These are phyloP conservation scores for Diatrype stigma DNA, from an alignment of 2,329 filamentous ascomycete species.

Conservation along the genomic window DNA sequence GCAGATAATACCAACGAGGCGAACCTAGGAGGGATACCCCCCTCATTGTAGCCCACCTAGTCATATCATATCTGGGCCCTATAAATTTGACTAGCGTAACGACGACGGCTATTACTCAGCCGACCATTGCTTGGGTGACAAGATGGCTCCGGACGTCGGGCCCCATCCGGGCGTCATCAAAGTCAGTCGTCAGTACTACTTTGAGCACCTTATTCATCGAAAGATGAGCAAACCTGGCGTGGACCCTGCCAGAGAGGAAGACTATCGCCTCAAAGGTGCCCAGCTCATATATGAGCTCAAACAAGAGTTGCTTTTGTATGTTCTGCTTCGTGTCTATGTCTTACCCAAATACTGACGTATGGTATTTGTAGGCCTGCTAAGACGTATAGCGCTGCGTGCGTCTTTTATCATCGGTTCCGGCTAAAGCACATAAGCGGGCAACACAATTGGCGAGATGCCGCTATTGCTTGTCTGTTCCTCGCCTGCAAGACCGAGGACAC, in stretches of 20 bases:
- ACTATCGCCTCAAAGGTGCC: constrained; percentile 77
- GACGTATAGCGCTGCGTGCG: constrained; percentile 86
- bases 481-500: constrained; percentile 98
- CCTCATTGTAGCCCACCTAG: too few relatives aligned
- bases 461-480: constrained; percentile 81
- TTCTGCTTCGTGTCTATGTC: constrained; percentile 12
- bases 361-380: constrained; percentile 64
- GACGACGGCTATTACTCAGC: too few relatives aligned
- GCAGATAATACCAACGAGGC: too few relatives aligned
- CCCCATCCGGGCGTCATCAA: constrained; percentile 28
- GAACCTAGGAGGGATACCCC: too few relatives aligned
- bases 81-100: too few relatives aligned
- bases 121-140: background rate
- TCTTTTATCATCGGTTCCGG: constrained; percentile 92
- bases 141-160: constrained; percentile 2
- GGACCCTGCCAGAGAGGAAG: constrained; percentile 75
- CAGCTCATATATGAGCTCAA: constrained; percentile 85
- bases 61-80: too few relatives aligned
- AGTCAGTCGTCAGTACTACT: constrained; percentile 64
- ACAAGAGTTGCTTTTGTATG: constrained; percentile 72
- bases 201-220: constrained; percentile 74
- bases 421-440: constrained; percentile 80
- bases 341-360: constrained; percentile 5
- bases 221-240: constrained; percentile 66
- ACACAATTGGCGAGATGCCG: constrained; percentile 82